A percentile compares a stretch with the other conserved stretches of the same genome.
phyloP scores from a whole-genome alignment of 2,329 filamentous ascomycete species.

The Cordyceps farinosa region DNA sequence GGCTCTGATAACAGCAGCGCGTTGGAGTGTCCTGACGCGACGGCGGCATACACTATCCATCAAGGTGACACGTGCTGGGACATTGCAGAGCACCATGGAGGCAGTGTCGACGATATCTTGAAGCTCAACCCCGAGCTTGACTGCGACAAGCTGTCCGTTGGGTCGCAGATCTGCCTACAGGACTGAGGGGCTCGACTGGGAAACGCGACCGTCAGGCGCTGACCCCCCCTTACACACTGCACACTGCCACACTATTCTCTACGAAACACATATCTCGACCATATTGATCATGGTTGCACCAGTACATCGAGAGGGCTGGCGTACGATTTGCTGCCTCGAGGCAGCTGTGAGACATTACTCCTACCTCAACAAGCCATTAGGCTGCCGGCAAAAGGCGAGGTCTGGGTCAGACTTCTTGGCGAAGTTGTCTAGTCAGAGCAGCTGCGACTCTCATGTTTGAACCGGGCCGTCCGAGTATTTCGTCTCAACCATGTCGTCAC shows the following conservation, averaged over 20 bases:
- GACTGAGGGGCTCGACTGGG: conserved; percentile 3
- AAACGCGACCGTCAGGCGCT: background rate
- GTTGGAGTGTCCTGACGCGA: conserved; percentile 30
- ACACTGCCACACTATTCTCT: too few species aligned
- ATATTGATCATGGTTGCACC: background rate
- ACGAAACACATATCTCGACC: too few species aligned
- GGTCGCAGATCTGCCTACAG: conserved; percentile 45
- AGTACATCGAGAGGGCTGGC: background rate
- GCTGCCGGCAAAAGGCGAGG: too few species aligned
- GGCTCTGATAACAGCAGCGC: conserved; percentile 22
- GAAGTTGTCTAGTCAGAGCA: too few species aligned
- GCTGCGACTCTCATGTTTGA: too few species aligned
- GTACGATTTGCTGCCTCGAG: background rate
- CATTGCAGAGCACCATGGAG: conserved; percentile 41
- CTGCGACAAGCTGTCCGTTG: conserved; percentile 44
- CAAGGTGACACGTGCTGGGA: conserved; percentile 52
- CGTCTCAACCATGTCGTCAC: too few species aligned
- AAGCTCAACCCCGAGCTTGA: conserved; percentile 43
- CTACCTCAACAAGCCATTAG: too few species aligned
- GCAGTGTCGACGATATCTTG: conserved; percentile 45
- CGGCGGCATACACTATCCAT: conserved; percentile 37
- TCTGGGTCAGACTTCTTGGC: too few species aligned
- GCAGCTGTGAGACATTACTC: too few species aligned
- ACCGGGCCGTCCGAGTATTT: too few species aligned
- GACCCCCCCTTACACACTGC: too few species aligned